Evolutionary conservation across 306 rosid genomes (phyloP).

Genomic region (Vigna hirtella): DNA sequence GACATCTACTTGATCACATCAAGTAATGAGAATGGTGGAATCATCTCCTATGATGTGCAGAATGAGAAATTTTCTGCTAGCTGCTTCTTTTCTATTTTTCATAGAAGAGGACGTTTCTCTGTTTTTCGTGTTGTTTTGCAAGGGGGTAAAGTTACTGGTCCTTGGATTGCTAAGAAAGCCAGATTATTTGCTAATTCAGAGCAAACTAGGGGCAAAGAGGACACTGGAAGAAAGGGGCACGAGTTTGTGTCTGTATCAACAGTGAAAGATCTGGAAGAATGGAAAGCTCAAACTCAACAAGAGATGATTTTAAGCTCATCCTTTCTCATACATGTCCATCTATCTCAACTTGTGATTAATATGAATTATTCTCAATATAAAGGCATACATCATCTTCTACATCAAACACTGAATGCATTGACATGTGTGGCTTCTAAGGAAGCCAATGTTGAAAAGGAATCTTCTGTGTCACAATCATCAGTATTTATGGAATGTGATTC

Average conservation of each 20-base stretch:
- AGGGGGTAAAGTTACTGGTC: constrained; percentile 86
- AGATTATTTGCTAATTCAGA: constrained; percentile 70
- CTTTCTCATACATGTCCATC: constrained; percentile 55
- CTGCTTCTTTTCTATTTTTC: constrained; percentile 63
- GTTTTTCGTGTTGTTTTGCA: constrained; percentile 75
- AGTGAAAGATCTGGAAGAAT: constrained; percentile 71
- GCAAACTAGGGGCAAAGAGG: constrained; percentile 65
- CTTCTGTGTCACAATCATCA: constrained; percentile 70
- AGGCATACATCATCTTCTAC: constrained; percentile 57
- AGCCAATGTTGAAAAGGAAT: constrained; percentile 48
- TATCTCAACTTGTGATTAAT: constrained; percentile 59
- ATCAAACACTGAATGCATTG: constrained; percentile 64
- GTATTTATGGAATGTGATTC: constrained; percentile 66
- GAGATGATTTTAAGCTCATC: constrained; percentile 92
- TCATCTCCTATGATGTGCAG: constrained; percentile 50
- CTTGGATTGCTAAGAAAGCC: constrained; percentile 91
- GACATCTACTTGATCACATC: constrained; percentile 64
- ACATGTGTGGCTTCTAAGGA: constrained; percentile 53
- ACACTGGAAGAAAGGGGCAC: constrained; percentile 62
- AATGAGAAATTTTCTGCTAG: constrained; percentile 58
- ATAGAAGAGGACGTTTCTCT: constrained; percentile 57
- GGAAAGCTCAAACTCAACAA: constrained; percentile 72
- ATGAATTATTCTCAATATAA: constrained; percentile 63
- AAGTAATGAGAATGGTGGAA: constrained; percentile 45
- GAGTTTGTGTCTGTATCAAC: constrained; percentile 85